A percentile compares a stretch with the other conserved stretches of the same genome.
Conservation (phyloP, 257 asterid genomes). For the Plantago ovata region DNA sequence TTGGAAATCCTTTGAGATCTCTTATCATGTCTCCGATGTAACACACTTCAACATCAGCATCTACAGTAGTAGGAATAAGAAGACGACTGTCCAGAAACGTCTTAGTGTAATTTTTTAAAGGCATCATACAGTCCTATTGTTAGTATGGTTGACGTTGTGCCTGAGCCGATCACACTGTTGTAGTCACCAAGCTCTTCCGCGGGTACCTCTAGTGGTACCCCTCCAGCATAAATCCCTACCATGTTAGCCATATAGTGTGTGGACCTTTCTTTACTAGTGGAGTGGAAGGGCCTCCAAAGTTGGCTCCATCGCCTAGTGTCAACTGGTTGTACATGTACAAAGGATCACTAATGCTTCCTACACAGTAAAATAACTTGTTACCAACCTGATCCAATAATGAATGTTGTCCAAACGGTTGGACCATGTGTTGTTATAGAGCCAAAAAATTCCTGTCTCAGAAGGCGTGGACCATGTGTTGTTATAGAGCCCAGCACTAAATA, state of each 20-base stretch:
- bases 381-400: slow-evolving; percentile 19
- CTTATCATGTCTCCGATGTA: background rate
- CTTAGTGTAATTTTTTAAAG: background rate
- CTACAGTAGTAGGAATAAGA: background rate
- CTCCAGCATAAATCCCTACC: slow-evolving; percentile 13
- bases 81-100: background rate
- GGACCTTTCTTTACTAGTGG: background rate
- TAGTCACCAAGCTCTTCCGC: background rate
- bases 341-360: slow-evolving; percentile 29
- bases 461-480: slow-evolving; percentile 12
- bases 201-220: background rate
- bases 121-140: too few species aligned
- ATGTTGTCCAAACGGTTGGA: background rate
- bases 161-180: background rate
- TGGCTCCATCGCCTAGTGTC: slow-evolving; percentile 23
- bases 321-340: slow-evolving; percentile 23
- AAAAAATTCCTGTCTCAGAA: too few species aligned
- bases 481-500: slow-evolving; percentile 17
- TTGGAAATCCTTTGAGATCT: slow-evolving; percentile 14
- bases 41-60: background rate
- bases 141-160: background rate
- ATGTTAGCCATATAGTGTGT: slow-evolving; percentile 11
- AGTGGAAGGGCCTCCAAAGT: slow-evolving; percentile 20
- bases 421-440: too few species aligned
- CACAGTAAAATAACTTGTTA: slow-evolving; percentile 23